Base-by-base conservation (phyloP, 139 green algal genomes). In the Chlorella ohadii region DNA sequence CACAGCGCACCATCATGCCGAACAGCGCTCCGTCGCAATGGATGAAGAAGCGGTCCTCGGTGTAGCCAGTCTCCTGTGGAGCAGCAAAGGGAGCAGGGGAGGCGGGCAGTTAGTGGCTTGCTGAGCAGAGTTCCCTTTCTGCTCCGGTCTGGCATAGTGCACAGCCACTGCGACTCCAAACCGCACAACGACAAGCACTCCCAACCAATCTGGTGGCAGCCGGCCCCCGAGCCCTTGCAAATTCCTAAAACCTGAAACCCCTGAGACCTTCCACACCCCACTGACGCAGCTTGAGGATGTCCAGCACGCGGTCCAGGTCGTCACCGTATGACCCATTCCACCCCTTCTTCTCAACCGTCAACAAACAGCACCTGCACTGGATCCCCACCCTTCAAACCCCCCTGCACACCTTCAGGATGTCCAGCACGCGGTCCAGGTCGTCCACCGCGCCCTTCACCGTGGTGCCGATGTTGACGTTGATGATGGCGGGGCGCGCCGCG, bases 391-490 rank as follows among this genome's bases (percentile, higher is more conserved):
- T 17, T 2, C 71, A 64, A 41, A 11, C 41, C 13, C 31, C 41
- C 25, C 23, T 15, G 7, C 31, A 6, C 73, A 81, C 75, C 75
- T 59, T 81, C 34, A 96, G 80, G 73, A 96, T 92, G 67, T 94
- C 93, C 15, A 97, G 91, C 77, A 75, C 84, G 22, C 83, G 83
- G 87, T 98, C 95, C 63, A 98, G 72, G 81, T 98, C 94, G 75
- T 98, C 95, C 41, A 98, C 94, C 20, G 95, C 94, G 4, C 94
- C 95, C 59, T 83, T 95, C 96, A 67, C 99, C 91, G 97, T 99
- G 47, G 97, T 99, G 79, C 97, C 96, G 36, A 99, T 98, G 89
- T 99, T 99, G 36, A 99, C 92, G 86, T 99, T 99, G n/a, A 99
- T 66, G 56, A 99, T 98, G 74, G 97, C 97, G 9, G 97, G 96